Evolutionary conservation across 2,329 filamentous ascomycete genomes (phyloP), one percentile per base, ranked within the genome.

Genomic region (Elsinoe australis): DNA sequence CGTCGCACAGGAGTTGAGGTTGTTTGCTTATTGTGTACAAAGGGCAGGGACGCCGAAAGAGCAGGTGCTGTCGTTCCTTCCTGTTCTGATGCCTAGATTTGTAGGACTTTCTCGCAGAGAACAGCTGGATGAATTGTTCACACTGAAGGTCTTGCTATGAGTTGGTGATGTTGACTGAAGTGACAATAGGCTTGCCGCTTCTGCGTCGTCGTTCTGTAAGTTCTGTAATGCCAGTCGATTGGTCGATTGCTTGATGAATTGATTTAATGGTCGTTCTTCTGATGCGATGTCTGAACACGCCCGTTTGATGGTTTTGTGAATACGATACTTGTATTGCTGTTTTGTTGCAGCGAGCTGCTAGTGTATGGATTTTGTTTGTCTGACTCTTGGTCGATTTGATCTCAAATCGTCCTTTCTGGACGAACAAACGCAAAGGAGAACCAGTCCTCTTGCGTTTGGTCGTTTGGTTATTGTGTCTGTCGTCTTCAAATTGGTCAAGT

Each of bases 21-120:
- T 28, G 34, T 29, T 38, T 31, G 34, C 19, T 48, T 21, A 17
- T 8, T 34, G 45, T 31, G 45, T 48, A 48, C 45, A 48, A 48
- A 48, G 32, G 34, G 32, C 45, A 48, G 45, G 33, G 22, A 48
- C 45, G n/a, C n/a, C 14, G 29, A 26, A 14, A 12, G 21, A 15
- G 24, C 5, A 17, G 6, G 4, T 29, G 39, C 21, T 32, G 12
- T 21, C 9, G 21, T 28, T 15, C 7, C 17, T 28, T 12, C 12
- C 7, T 2, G 4, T 31, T 10, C 12, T 28, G n/a, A 9, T 44
- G 14, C 17, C 10, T 22, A 24, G 17, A 9, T 9, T 10, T 21
- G n/a, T 22, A 24, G 35, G 8, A 3, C 4, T 39, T 24, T 8
- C 21, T 14, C 5, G 24, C 7, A 5, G 6, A n/a, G 18, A 39